These are phyloP conservation scores for Cryphonectria radicalis DNA, from an alignment of 2,329 filamentous ascomycete species.

Conservation along the genomic window DNA sequence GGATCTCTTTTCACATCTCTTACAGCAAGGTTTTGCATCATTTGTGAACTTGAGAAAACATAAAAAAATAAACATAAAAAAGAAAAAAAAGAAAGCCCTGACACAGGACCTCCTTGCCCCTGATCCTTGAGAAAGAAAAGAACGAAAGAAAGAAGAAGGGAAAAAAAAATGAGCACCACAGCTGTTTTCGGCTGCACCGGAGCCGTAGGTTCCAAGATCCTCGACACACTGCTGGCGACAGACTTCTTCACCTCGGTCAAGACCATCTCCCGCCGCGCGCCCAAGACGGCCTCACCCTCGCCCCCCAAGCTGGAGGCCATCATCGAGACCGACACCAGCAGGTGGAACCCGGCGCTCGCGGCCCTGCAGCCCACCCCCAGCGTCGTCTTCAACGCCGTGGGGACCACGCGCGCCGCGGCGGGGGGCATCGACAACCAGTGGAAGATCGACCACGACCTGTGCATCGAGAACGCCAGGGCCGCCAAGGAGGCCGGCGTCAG, in stretches of 20 bases:
- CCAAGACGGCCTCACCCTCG: conserved; percentile 49
- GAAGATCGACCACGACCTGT: conserved; percentile 87
- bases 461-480: conserved; percentile 75
- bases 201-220: conserved; percentile 74
- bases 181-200: conserved; percentile 69
- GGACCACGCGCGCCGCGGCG: conserved; percentile 76
- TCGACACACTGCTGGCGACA: conserved; percentile 64
- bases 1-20: background rate
- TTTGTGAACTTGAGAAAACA: background rate
- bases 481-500: conserved; percentile 74
- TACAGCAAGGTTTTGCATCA: background rate
- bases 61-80: too few species aligned
- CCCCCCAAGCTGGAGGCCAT: conserved; percentile 68
- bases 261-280: conserved; percentile 70
- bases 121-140: background rate
- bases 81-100: too few species aligned
- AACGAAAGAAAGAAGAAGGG: too few species aligned
- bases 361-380: conserved; percentile 59
- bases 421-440: conserved; percentile 80
- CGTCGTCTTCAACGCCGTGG: conserved; percentile 77
- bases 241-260: conserved; percentile 55
- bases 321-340: conserved; percentile 67
- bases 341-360: conserved; percentile 68
- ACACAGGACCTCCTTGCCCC: background rate
- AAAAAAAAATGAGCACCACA: conserved; percentile 48